Percentiles rank a stretch among this genome's conserved stretches.
Evolutionary conservation across 129 eudicot species (phyloP).

Genomic region (Dittrichia graveolens): DNA sequence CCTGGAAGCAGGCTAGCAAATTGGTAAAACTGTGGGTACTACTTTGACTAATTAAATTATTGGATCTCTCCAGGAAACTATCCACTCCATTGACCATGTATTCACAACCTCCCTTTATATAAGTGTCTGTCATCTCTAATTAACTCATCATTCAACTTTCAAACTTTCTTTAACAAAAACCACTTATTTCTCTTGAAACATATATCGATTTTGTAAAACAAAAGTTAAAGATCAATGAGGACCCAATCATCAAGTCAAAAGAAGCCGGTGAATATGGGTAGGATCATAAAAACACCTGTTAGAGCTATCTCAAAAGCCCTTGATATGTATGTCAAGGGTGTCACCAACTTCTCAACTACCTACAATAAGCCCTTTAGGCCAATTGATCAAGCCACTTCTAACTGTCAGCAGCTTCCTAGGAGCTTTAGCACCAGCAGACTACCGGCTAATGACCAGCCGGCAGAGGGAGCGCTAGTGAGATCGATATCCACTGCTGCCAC

Average conservation of each 20-base stretch:
- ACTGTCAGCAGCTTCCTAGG: neutral
- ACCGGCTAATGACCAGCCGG: neutral
- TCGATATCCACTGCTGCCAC: neutral
- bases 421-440: neutral
- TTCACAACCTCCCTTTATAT: too few species aligned
- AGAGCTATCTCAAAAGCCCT: neutral
- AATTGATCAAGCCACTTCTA: neutral
- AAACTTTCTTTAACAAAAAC: too few species aligned
- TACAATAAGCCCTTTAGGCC: constrained; percentile 10
- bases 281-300: neutral
- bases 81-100: too few species aligned
- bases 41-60: too few species aligned
- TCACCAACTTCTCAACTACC: constrained; percentile 2
- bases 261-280: neutral
- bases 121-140: too few species aligned
- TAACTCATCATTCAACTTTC: too few species aligned
- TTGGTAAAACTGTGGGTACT: too few species aligned
- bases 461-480: constrained; percentile 2
- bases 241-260: neutral
- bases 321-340: neutral
- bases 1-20: too few species aligned
- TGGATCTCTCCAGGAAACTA: too few species aligned
- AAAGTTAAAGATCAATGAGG: neutral
- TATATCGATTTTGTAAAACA: too few species aligned
- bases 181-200: too few species aligned